A percentile compares a stretch with the other conserved stretches of the same genome.
Evolutionary conservation across 768 basidiomycete genomes (phyloP).

Genomic region (Filobasidium wieringae): DNA sequence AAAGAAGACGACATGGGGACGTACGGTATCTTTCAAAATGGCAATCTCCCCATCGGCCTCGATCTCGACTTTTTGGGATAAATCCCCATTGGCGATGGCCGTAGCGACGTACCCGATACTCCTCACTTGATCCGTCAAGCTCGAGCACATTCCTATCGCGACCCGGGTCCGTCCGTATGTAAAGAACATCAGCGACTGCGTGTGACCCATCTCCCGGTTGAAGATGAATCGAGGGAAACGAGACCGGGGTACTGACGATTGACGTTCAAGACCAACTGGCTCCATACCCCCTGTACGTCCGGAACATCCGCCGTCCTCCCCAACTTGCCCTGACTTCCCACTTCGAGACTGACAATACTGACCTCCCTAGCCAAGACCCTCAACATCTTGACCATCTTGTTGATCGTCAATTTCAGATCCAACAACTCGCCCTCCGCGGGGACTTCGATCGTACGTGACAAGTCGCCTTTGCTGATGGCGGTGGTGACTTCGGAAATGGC

Average conservation of each 20-base stretch:
- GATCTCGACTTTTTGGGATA: slow-evolving; percentile 60
- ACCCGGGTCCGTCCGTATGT: neutral
- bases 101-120: slow-evolving; percentile 41
- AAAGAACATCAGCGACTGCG: neutral
- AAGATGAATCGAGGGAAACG: neutral
- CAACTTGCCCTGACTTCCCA: slow-evolving; percentile 52
- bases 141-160: slow-evolving; percentile 35
- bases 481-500: slow-evolving; percentile 93
- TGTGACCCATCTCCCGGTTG: neutral
- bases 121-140: slow-evolving; percentile 42
- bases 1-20: no score
- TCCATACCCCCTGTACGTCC: slow-evolving; percentile 93
- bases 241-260: slow-evolving; percentile 9
- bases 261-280: slow-evolving; percentile 43
- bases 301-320: slow-evolving; percentile 83
- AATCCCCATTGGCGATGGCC: slow-evolving; percentile 38
- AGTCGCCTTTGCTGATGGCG: slow-evolving; percentile 78
- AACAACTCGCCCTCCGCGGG: slow-evolving; percentile 93
- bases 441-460: slow-evolving; percentile 72
- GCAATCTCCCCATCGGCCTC: slow-evolving; percentile 83
- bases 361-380: slow-evolving; percentile 85
- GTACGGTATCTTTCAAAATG: slow-evolving; percentile 45
- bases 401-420: slow-evolving; percentile 76
- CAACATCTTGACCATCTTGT: slow-evolving; percentile 78
- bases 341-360: slow-evolving; percentile 55